Conservation (phyloP, 768 basidiomycete genomes). For the Termitomyces eurrhizus region DNA sequence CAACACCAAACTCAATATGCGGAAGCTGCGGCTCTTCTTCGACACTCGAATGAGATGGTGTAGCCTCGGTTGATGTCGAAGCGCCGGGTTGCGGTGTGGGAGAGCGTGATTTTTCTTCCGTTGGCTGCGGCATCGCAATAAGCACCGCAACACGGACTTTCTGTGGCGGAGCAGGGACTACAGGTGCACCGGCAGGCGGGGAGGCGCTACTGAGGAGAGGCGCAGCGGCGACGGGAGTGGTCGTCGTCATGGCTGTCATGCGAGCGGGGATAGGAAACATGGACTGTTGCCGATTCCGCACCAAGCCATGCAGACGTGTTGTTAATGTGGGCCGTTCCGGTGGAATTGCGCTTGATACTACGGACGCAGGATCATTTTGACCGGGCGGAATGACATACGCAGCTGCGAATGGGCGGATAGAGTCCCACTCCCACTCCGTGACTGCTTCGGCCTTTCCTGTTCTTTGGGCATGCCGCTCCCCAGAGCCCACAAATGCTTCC, state of each 20-base stretch:
- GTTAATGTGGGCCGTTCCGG: neutral
- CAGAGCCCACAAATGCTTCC: conserved; percentile 37
- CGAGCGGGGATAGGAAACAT: neutral
- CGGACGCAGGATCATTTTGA: neutral
- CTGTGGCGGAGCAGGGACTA: neutral
- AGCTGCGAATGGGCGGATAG: conserved; percentile 30
- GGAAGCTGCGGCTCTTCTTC: conserved; percentile 23
- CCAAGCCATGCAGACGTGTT: conserved; percentile 1
- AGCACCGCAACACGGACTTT: conserved; percentile 27
- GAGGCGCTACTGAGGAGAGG: neutral
- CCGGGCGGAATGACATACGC: conserved; percentile 18
- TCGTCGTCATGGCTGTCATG: neutral
- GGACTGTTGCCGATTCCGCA: neutral
- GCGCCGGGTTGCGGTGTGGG: conserved; percentile 1
- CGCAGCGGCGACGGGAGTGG: neutral
- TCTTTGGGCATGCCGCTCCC: conserved; percentile 3
- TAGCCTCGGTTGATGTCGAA: conserved; percentile 3
- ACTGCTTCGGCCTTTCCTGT: neutral
- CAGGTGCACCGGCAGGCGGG: neutral
- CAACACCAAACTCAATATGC: conserved; percentile 29
- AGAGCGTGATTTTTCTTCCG: conserved; percentile 11
- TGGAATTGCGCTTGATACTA: neutral
- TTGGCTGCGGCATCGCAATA: conserved; percentile 29
- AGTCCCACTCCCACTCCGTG: conserved; percentile 28
- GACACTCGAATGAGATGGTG: neutral